Percentiles rank a stretch among this genome's conserved stretches.
phyloP scores from a whole-genome alignment of 140 eudicot species.

The Oenanthe javanica region DNA sequence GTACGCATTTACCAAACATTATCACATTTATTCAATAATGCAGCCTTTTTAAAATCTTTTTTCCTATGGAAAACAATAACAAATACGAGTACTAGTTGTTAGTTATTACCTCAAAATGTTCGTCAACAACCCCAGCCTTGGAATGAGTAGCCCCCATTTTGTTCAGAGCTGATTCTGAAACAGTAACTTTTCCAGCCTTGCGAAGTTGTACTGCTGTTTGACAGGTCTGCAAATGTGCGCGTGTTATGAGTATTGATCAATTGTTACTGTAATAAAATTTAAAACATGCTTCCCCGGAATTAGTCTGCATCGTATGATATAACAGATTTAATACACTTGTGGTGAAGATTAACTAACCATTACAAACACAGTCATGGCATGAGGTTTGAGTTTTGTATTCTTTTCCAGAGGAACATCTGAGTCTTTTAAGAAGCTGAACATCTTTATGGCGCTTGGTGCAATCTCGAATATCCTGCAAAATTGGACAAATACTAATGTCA shows the following conservation, averaged over 20 bases:
- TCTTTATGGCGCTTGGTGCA: conserved; percentile 67
- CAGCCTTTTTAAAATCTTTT: too few relatives aligned
- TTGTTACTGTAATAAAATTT: neutral
- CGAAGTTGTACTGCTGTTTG: conserved; percentile 72
- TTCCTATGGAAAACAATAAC: neutral
- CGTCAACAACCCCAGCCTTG: conserved; percentile 58
- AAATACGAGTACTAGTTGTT: too few relatives aligned
- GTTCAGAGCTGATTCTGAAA: conserved; percentile 48
- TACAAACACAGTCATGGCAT: conserved; percentile 71
- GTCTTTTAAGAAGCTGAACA: conserved; percentile 68
- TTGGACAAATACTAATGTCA: neutral
- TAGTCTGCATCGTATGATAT: too few relatives aligned
- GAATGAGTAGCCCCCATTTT: conserved; percentile 53
- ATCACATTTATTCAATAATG: too few relatives aligned
- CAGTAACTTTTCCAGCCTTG: conserved; percentile 53
- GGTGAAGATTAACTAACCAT: conserved; percentile 43
- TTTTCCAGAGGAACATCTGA: conserved; percentile 56
- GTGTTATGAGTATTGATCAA: neutral
- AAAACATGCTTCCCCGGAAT: too few relatives aligned
- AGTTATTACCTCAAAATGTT: conserved; percentile 62
- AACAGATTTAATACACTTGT: neutral
- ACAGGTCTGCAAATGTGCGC: conserved; percentile 40
- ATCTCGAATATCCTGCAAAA: conserved; percentile 69
- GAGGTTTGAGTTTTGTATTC: conserved; percentile 73
- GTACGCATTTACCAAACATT: neutral